Base-by-base conservation (phyloP, 495 filamentous ascomycete genomes). In the Penicillium ochrochloron region DNA sequence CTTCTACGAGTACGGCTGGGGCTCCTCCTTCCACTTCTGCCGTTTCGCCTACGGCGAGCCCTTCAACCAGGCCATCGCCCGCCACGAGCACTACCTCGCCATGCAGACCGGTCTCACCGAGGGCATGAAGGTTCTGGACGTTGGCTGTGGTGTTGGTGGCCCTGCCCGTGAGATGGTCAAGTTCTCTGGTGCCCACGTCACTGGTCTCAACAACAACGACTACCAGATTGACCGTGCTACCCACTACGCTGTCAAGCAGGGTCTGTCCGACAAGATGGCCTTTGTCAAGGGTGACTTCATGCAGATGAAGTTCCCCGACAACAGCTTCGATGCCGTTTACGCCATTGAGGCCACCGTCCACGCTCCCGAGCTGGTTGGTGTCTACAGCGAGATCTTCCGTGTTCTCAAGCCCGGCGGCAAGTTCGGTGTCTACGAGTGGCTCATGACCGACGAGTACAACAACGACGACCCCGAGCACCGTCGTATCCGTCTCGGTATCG, bases 201-300 rank as follows among this genome's bases (percentile, higher is more conserved):
- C 92, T 27, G 95, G 95, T 42, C 79, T 99, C 73, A 99, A 99
- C 88, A 99, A 98, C 88, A 99, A 98, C 82, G 94, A 97, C 82
- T 98, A 98, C 85, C 95, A 99, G 81, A 98, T 99, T 74, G 86
- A 97, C 78, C 91, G 95, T 56, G 96, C 95, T 8, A 94, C 89
- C 25, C 84, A 84, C 48, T 97, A 98, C 75, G 92, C 93, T 17
- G 77, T 84, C 57, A 89, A 89, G 70, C 92, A 97, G 74, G 91
- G 91, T 58, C 82, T 98, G 39, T 85, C 89, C 3, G 73, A 92
- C 70, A 92, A 97, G 82, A 80, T 97, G 72, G 87, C 84, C 71
- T 98, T 93, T 67, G 89, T 92, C 64, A 97, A 98, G 86, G 94
- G 95, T 52, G 96, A 98, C 71, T 99, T 98, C 81, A 98, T 97